Conservation (phyloP, 768 basidiomycete genomes). For the Russula compacta region DNA sequence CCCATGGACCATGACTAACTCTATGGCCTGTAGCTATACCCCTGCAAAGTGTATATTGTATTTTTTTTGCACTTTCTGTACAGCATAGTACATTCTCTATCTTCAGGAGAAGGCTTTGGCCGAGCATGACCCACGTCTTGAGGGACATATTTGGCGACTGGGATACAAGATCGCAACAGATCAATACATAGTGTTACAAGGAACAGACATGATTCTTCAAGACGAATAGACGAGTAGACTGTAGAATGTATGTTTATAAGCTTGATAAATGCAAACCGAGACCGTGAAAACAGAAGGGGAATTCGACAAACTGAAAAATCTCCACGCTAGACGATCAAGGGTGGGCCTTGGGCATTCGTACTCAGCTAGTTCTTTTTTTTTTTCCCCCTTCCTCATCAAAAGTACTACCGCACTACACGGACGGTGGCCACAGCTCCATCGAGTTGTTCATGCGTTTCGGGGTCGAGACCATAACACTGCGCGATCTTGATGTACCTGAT, state of each 20-base stretch:
- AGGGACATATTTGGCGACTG: not conserved
- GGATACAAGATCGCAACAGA: conserved; percentile 6
- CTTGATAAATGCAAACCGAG: conserved; percentile 4
- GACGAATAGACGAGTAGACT: not conserved
- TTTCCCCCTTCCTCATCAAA: not conserved
- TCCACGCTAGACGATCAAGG: not conserved
- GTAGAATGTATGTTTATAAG: conserved; percentile 4
- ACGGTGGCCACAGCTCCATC: conserved; percentile 21
- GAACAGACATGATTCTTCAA: not conserved
- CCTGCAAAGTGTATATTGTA: not conserved
- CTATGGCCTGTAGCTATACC: not conserved
- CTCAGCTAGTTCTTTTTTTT: not conserved
- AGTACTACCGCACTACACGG: conserved; percentile 16
- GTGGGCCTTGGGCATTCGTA: not conserved
- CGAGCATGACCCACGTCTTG: not conserved
- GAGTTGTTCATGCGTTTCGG: conserved; percentile 23
- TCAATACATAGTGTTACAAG: conserved; percentile 13
- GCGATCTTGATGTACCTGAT: conserved; percentile 23
- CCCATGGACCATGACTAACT: not conserved
- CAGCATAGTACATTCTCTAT: not conserved
- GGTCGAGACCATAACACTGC: conserved; percentile 24
- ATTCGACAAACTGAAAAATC: not conserved
- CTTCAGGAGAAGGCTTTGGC: not conserved
- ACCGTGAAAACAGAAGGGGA: not conserved
- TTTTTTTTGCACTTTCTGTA: not conserved